phyloP scores from a whole-genome alignment of 2,329 filamentous ascomycete genomes.

The Exserohilum turcica region DNA sequence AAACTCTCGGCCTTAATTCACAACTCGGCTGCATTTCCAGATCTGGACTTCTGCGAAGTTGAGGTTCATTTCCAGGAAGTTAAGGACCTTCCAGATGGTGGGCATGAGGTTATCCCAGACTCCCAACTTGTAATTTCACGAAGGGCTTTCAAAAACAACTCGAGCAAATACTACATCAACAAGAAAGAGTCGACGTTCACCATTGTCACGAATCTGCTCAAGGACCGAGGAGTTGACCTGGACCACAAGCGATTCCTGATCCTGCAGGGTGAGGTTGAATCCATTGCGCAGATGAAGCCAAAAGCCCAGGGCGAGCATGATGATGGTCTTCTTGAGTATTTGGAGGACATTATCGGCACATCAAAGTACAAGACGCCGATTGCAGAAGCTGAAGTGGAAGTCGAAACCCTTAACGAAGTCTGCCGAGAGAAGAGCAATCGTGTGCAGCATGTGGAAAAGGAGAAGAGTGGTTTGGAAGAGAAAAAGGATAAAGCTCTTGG shows the following conservation, averaged over 20 bases:
- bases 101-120: conserved; percentile 76
- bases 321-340: conserved; percentile 91
- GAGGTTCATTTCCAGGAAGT: conserved; percentile 97
- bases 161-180: conserved; percentile 98
- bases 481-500: conserved; percentile 95
- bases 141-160: conserved; percentile 95
- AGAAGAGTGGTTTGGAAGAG: conserved; percentile 88
- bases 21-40: conserved; percentile 85
- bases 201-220: conserved; percentile 82
- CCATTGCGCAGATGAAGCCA: conserved; percentile 98
- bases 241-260: conserved; percentile 99
- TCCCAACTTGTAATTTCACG: conserved; percentile 88
- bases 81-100: conserved; percentile 80
- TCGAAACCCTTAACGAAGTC: conserved; percentile 90
- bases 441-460: conserved; percentile 97
- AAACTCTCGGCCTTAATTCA: conserved; percentile 98
- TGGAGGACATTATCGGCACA: conserved; percentile 98
- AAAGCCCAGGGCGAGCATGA: conserved; percentile 96
- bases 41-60: conserved; percentile 91
- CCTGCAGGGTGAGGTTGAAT: conserved; percentile 95
- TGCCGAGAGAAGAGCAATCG: conserved; percentile 94
- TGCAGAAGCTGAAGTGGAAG: conserved; percentile 87
- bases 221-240: conserved; percentile 87
- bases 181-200: conserved; percentile 89
- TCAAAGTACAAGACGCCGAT: conserved; percentile 98